A percentile compares a stretch with the other conserved stretches of the same genome.
Evolutionary conservation across 75 land plant genomes (phyloP).

Genomic region (Sequoiadendron giganteum): DNA sequence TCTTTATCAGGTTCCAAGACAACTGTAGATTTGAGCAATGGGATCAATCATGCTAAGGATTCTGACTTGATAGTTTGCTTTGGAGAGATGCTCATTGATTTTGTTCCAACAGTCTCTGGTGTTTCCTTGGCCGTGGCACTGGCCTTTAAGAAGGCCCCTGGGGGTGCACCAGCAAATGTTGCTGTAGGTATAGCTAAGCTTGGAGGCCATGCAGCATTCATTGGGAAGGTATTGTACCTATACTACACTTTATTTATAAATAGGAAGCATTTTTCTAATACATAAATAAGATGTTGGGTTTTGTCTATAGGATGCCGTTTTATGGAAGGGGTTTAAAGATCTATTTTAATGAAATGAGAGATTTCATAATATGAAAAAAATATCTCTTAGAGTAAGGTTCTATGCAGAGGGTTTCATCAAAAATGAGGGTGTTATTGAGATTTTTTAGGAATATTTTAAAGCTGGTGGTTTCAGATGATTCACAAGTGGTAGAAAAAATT

Average conservation of each 20-base stretch:
- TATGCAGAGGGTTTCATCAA: too few relatives aligned
- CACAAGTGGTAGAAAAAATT: too few relatives aligned
- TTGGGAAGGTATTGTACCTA: slow-evolving; percentile 62
- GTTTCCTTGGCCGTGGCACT: slow-evolving; percentile 85
- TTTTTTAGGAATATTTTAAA: too few relatives aligned
- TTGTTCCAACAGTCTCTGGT: slow-evolving; percentile 85
- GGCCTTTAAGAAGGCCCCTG: slow-evolving; percentile 92
- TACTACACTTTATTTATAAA: not conserved
- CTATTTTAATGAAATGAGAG: too few relatives aligned
- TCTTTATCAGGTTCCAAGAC: not conserved
- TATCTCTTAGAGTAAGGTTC: too few relatives aligned
- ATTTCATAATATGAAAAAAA: too few relatives aligned
- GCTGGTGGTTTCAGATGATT: too few relatives aligned
- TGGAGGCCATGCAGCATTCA: slow-evolving; percentile 89
- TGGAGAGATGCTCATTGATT: slow-evolving; percentile 96
- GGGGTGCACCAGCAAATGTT: slow-evolving; percentile 99
- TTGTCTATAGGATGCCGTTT: too few relatives aligned
- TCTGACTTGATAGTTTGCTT: slow-evolving; percentile 69
- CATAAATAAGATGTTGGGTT: too few relatives aligned
- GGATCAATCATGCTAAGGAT: not conserved
- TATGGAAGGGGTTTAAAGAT: too few relatives aligned
- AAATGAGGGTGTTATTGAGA: too few relatives aligned
- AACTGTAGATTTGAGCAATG: not conserved
- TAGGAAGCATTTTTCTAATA: too few relatives aligned
- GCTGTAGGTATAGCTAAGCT: slow-evolving; percentile 91